A percentile compares a stretch with the other conserved stretches of the same genome.
Evolutionary conservation across 257 asterid species (phyloP).

Genomic region (Prunella vulgaris): DNA sequence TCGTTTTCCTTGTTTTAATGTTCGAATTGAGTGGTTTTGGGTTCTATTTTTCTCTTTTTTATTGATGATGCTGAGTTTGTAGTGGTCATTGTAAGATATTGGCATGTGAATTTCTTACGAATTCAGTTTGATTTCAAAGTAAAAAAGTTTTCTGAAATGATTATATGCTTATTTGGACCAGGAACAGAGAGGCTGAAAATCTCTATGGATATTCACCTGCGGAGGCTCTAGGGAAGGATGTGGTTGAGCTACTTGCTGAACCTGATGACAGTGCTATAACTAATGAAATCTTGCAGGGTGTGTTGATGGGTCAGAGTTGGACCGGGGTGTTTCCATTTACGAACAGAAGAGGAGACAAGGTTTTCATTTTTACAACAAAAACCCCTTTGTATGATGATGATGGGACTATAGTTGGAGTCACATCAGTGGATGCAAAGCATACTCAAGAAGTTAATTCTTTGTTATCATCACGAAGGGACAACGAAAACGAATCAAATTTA

Average conservation of each 20-base stretch:
- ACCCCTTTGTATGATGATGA: constrained; percentile 82
- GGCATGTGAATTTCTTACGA: background rate
- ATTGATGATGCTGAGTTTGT: background rate
- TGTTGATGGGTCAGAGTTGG: constrained; percentile 69
- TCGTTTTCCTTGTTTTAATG: background rate
- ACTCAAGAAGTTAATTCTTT: constrained; percentile 47
- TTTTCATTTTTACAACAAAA: constrained; percentile 52
- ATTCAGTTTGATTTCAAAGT: background rate
- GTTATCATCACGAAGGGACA: constrained; percentile 24
- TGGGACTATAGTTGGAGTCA: constrained; percentile 62
- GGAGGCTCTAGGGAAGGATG: constrained; percentile 66
- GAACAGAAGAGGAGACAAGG: constrained; percentile 56
- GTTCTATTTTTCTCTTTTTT: background rate
- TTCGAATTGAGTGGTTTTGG: background rate
- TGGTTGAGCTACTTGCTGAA: constrained; percentile 50
- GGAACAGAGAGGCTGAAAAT: constrained; percentile 79
- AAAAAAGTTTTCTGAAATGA: background rate
- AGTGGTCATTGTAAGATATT: background rate
- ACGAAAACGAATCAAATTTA: constrained; percentile 36
- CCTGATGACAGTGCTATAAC: constrained; percentile 40
- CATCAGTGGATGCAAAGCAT: constrained; percentile 56
- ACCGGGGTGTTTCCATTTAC: constrained; percentile 77
- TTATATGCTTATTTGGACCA: constrained; percentile 24
- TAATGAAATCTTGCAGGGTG: constrained; percentile 45
- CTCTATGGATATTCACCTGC: constrained; percentile 65